Base-by-base conservation (phyloP, 371 early-diverging fungal species). In the Spraguea lophii region DNA sequence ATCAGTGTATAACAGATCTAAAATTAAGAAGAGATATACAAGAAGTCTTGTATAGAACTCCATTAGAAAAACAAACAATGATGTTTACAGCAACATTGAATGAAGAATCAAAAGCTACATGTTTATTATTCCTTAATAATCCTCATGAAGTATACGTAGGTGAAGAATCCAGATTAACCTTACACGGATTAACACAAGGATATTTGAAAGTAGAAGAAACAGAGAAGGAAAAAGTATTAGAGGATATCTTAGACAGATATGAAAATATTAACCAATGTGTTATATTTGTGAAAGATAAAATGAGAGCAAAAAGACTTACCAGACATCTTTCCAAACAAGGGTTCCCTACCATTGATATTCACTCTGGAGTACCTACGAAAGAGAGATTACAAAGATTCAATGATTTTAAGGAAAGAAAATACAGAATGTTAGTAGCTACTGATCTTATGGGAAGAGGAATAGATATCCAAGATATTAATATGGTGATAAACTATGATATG, bases 401-500 rank as follows among this genome's bases (percentile, higher is more conserved):
- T 66, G 75, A 77, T 40, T 97, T 95, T 80, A 92, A 90, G 76
- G 79, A 81, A 56, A 85, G 83, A 63, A 75, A 77, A 55, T 79
- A 78, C 70, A 81, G 89, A 61, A 84, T 94, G 58, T 80, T 94
- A 79, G 88, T 94, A 0, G 88, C 92, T 22, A 94, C 95, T 15
- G 88, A 88, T 62, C 79, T 94, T 52, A 87, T 91, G 70, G 90
- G 91, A 7, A 83, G 95, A 71, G 95, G 95, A 69, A 87, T 94
- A 48, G 95, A 94, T 73, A 82, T 92, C 40, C 88, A 89, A 65
- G 83, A 93, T 59, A 87, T 94, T 53, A 92, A 91, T 68, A 81
- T 91, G 66, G 95, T 94, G 51, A 79, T 94, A 78, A 94, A 94
- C 76, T 94, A 92, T 48, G 95, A 94, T 66, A 86, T 94, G 76